Base-by-base conservation (phyloP, 1,284 basidiomycete genomes). In the Apiotrichum mycotoxinovorans region DNA sequence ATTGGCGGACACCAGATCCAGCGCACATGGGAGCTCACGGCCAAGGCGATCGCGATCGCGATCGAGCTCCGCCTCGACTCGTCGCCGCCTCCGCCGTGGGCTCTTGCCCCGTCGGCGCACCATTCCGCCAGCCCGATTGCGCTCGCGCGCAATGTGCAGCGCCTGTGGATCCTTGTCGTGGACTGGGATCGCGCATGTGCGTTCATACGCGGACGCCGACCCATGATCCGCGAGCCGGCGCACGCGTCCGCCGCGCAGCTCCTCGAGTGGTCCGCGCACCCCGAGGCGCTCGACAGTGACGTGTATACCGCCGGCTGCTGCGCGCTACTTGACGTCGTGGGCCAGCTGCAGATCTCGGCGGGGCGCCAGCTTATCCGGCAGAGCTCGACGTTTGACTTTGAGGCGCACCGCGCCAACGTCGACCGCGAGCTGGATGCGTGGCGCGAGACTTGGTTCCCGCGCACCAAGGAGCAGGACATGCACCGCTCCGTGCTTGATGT, bases 131-230 rank as follows among this genome's bases (percentile, higher is more conserved):
- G 15, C 5, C 25, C 15, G 1, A 35, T 40, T 4, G 35, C 35
- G 0, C 37, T 56, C 26, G 47, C 26, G 7, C 53, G 63, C 18
- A 64, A 62, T 37, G 57, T 61, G 1, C 47, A 62, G 27, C 55
- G 63, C 34, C 50, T 56, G 22, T 54, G 58, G 51, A 12, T 62
- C 18, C 44, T 40, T 15, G 35, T 61, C 7, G 38, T 42, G 9
- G 63, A 64, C 15, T 62, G 60, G 60, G 63, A 64, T 35, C 41
- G 51, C 10, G 38, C 47, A 33, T 58, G 25, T 5, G 60, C 60
- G 4, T 64, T 62, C 41, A 54, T 62, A 12, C 55, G 63, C 34
- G 56, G 58, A 1, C 52, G 63, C 8, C 52, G 49, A 10, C 51
- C 53, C 4, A 17, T 60, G 38, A 34, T 64, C 8, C 45, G 55